These are phyloP conservation scores for Coemansia sp. DNA, from an alignment of 192 early-diverging fungal species.

Conservation along the genomic window DNA sequence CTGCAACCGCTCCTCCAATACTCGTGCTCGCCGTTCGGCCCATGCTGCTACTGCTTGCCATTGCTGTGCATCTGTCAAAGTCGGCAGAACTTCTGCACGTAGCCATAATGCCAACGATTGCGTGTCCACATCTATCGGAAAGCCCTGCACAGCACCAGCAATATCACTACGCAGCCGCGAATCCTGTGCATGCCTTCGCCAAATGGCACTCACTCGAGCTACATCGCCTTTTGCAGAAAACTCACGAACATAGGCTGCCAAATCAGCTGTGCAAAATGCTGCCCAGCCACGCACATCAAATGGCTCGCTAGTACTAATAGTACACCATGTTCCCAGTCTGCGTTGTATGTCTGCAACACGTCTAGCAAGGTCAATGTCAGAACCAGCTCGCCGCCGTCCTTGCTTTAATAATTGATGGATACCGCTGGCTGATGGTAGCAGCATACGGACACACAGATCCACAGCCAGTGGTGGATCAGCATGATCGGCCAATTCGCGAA, in stretches of 20 bases:
- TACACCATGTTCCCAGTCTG: conserved; percentile 50
- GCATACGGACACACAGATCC: conserved; percentile 20
- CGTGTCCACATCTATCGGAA: conserved; percentile 34
- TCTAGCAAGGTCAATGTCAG: not conserved
- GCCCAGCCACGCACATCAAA: conserved; percentile 53
- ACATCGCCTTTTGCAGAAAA: conserved; percentile 52
- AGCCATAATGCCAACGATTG: conserved; percentile 50
- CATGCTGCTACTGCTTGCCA: conserved; percentile 49
- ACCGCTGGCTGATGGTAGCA: conserved; percentile 4
- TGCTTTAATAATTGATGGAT: conserved; percentile 25
- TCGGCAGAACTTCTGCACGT: conserved; percentile 54
- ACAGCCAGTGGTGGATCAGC: conserved; percentile 14
- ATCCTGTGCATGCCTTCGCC: conserved; percentile 56
- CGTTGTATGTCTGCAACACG: conserved; percentile 16
- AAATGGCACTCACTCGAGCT: conserved; percentile 37
- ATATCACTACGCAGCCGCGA: conserved; percentile 40
- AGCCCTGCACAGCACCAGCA: conserved; percentile 47
- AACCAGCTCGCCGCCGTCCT: conserved; percentile 13
- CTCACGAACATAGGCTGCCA: conserved; percentile 42
- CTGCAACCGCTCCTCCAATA: conserved; percentile 40
- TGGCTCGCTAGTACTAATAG: conserved; percentile 2
- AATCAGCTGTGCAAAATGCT: conserved; percentile 43
- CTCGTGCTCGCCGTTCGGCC: conserved; percentile 56
- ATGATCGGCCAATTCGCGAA: conserved; percentile 10
- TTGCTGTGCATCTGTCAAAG: conserved; percentile 20